A percentile compares a stretch with the other conserved stretches of the same genome.
Conservation (phyloP, 306 rosid genomes). For the Hippophae rhamnoides region DNA sequence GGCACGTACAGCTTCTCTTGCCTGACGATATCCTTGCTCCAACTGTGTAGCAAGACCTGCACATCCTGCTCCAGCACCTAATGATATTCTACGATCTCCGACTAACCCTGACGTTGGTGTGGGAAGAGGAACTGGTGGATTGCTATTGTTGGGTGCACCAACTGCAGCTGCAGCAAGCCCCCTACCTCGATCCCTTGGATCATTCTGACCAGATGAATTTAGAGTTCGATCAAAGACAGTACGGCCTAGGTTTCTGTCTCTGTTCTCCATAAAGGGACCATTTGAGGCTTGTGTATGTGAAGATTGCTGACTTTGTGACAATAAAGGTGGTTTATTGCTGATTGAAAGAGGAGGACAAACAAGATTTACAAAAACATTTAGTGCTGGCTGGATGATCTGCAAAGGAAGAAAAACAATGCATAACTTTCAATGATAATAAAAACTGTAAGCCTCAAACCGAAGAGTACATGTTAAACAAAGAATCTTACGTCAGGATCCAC, state of each 20-base stretch:
- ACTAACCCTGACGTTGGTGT: conserved; percentile 73
- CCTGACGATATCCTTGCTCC: conserved; percentile 86
- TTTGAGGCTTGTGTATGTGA: conserved; percentile 44
- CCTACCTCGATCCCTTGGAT: conserved; percentile 60
- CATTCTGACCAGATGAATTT: conserved; percentile 43
- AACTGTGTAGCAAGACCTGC: conserved; percentile 91
- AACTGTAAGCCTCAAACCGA: conserved; percentile 7
- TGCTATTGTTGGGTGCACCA: conserved; percentile 30
- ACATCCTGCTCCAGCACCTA: conserved; percentile 90
- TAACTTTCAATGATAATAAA: neutral
- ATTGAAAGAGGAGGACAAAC: conserved; percentile 98
- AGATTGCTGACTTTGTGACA: conserved; percentile 60
- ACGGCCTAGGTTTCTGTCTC: conserved; percentile 72
- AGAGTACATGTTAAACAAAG: conserved; percentile 2
- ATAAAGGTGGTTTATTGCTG: conserved; percentile 69
- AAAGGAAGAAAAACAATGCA: conserved; percentile 18
- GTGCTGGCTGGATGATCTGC: conserved; percentile 95
- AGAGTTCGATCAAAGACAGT: conserved; percentile 49
- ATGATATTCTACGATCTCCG: conserved; percentile 88
- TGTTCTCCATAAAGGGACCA: conserved; percentile 47
- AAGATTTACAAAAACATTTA: conserved; percentile 86
- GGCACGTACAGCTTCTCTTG: conserved; percentile 88
- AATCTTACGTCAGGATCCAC: conserved; percentile 82
- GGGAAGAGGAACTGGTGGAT: conserved; percentile 50
- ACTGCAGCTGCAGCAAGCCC: conserved; percentile 27